These are phyloP conservation scores for Coemansia sp. DNA, from an alignment of 192 early-diverging fungal species.

Conservation along the genomic window DNA sequence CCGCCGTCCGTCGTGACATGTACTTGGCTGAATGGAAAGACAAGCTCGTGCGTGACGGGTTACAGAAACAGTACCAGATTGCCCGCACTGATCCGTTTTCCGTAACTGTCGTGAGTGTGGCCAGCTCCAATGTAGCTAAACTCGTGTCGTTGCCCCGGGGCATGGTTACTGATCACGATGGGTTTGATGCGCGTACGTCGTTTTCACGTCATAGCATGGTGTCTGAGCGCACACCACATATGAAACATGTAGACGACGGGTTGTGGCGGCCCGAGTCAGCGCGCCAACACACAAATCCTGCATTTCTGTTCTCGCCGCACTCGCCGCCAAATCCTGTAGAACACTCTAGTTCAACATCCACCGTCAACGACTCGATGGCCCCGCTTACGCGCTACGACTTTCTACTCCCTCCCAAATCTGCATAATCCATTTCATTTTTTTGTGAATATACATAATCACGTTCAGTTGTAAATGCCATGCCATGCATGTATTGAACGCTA, in stretches of 20 bases:
- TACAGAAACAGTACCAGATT: constrained; percentile 55
- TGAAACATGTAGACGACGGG: not conserved
- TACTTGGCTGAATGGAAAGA: constrained; percentile 48
- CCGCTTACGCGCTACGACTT: constrained; percentile 24
- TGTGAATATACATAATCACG: not conserved
- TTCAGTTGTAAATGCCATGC: not conserved
- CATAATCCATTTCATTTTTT: not conserved
- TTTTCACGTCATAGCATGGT: constrained; percentile 21
- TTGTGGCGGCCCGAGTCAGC: constrained; percentile 5
- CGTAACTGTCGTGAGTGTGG: constrained; percentile 35
- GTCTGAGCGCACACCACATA: not conserved
- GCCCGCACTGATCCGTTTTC: constrained; percentile 43
- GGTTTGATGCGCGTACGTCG: constrained; percentile 38
- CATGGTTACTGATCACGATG: constrained; percentile 22
- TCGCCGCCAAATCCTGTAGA: constrained; percentile 5
- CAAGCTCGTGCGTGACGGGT: constrained; percentile 43
- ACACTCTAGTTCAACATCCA: constrained; percentile 42
- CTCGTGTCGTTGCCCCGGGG: constrained; percentile 26
- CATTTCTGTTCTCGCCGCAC: constrained; percentile 41
- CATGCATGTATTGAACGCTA: not conserved
- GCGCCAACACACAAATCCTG: constrained; percentile 13
- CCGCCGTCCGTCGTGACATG: constrained; percentile 29
- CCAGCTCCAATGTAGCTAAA: constrained; percentile 18
- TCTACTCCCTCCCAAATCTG: constrained; percentile 15
- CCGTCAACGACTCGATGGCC: constrained; percentile 33